Conservation (phyloP, 306 rosid genomes). For the Benincasa hispida region DNA sequence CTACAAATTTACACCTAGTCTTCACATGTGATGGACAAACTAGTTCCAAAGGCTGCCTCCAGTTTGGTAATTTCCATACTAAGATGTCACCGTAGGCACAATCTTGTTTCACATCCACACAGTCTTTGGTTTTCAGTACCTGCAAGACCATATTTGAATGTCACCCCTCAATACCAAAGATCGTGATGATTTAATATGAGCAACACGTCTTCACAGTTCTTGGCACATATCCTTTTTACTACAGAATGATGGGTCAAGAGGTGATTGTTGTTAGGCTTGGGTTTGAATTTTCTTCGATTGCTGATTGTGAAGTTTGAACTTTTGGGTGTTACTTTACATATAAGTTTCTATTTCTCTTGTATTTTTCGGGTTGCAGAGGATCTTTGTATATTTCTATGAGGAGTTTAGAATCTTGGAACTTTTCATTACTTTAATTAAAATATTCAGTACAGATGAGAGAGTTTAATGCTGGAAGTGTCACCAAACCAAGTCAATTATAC, state of each 20-base stretch:
- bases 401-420: neutral
- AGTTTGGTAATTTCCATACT: slow-evolving; percentile 27
- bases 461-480: neutral
- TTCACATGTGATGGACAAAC: neutral
- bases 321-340: neutral
- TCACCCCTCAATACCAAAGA: neutral
- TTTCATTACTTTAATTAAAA: neutral
- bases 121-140: slow-evolving; percentile 57
- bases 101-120: slow-evolving; percentile 53
- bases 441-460: neutral
- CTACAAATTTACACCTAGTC: neutral
- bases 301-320: neutral
- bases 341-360: neutral
- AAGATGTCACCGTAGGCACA: slow-evolving; percentile 46
- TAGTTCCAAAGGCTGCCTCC: slow-evolving; percentile 30
- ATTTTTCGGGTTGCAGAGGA: neutral
- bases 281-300: neutral
- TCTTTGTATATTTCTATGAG: neutral
- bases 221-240: neutral
- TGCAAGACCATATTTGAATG: slow-evolving; percentile 19
- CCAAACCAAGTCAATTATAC: neutral
- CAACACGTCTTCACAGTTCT: neutral
- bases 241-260: too few species aligned
- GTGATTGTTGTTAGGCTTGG: neutral
- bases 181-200: neutral